A percentile compares a stretch with the other conserved stretches of the same genome.
These are phyloP conservation scores for Mortierella polycephala DNA, from an alignment of 371 early-diverging fungal genomes.

Conservation along the genomic window DNA sequence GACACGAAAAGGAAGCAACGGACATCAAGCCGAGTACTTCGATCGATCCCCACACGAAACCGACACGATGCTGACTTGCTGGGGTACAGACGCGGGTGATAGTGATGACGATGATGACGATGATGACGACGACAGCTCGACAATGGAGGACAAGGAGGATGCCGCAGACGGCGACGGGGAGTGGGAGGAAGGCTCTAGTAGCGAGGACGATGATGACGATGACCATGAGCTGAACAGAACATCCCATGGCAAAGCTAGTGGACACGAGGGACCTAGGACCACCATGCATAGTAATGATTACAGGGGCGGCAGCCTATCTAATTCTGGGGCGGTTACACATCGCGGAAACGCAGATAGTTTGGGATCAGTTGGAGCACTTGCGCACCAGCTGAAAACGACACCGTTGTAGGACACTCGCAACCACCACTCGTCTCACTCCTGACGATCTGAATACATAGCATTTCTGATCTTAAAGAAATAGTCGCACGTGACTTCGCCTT, in stretches of 20 bases:
- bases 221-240: constrained; percentile 8
- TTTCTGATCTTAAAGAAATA: too few species aligned
- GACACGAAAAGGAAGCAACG: constrained; percentile 19
- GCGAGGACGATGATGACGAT: constrained; percentile 30
- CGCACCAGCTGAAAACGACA: neutral
- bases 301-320: too few species aligned
- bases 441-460: too few species aligned
- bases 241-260: neutral
- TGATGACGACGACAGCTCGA: constrained; percentile 15
- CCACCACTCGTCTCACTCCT: too few species aligned
- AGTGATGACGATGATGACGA: constrained; percentile 43
- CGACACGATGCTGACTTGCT: constrained; percentile 37
- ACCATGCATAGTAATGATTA: neutral
- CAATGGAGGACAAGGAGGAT: constrained; percentile 19
- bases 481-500: too few species aligned
- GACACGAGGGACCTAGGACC: neutral
- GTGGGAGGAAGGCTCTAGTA: constrained; percentile 44
- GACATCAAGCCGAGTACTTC: constrained; percentile 19
- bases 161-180: constrained; percentile 55
- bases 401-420: too few species aligned
- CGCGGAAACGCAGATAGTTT: too few species aligned
- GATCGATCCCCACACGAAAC: constrained; percentile 34
- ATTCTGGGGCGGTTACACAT: too few species aligned
- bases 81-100: constrained; percentile 39
- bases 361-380: neutral